Percentiles rank a stretch among this genome's conserved stretches.
Conservation (phyloP, 1,284 basidiomycete species). For the Athelia sp. region DNA sequence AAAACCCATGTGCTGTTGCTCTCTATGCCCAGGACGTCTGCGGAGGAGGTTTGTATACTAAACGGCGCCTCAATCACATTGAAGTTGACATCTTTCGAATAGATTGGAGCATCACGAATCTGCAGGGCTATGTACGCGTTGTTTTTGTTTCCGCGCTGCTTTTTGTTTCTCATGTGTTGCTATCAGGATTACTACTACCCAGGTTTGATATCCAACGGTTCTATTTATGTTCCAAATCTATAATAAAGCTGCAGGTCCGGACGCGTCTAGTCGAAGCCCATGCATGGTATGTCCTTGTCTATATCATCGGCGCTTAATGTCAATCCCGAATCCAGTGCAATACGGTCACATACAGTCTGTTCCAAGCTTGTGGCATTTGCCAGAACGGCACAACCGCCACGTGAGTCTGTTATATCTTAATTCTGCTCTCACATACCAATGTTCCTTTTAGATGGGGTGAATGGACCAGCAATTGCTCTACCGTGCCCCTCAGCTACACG, state of each 20-base stretch:
- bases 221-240: constrained; percentile 6
- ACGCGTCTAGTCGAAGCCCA: constrained; percentile 12
- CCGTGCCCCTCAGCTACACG: constrained; percentile 12
- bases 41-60: constrained; percentile 19
- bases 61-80: too few species aligned
- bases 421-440: constrained; percentile 4
- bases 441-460: constrained; percentile 19
- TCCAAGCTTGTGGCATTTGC: constrained; percentile 29
- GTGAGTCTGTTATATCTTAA: constrained; percentile 7
- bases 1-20: constrained; percentile 28
- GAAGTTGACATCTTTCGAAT: neutral
- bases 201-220: neutral
- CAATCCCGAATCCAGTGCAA: too few species aligned
- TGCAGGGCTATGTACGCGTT: neutral
- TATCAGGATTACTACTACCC: neutral
- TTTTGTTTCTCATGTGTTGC: neutral
- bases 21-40: constrained; percentile 28
- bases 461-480: constrained; percentile 20
- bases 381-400: constrained; percentile 18
- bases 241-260: constrained; percentile 12
- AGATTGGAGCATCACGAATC: constrained; percentile 18
- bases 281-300: constrained; percentile 17
- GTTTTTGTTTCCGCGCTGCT: neutral
- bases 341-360: constrained; percentile 23
- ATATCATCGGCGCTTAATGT: too few species aligned